Conservation (phyloP, 2,329 filamentous ascomycete species). For the Colletotrichum chrysophilum region DNA sequence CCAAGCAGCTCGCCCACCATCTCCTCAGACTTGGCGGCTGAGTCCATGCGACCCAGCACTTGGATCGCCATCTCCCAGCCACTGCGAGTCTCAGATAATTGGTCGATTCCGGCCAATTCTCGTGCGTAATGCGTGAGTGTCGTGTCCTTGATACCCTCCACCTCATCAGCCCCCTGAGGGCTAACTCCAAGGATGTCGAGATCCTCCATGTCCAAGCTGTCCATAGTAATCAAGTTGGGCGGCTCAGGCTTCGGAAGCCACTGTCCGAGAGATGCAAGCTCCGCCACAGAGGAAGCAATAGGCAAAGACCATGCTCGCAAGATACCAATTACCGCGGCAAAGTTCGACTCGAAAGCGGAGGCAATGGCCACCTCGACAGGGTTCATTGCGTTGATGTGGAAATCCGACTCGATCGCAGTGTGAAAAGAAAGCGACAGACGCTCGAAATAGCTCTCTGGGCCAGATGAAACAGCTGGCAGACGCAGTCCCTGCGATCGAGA, state of each 20-base stretch:
- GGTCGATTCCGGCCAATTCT: constrained; percentile 62
- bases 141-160: constrained; percentile 77
- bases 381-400: constrained; percentile 78
- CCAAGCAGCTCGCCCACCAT: constrained; percentile 76
- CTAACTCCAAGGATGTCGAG: constrained; percentile 80
- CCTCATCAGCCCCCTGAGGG: constrained; percentile 60
- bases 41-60: constrained; percentile 81
- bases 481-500: constrained; percentile 44
- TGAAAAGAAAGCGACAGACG: constrained; percentile 76
- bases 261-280: constrained; percentile 81
- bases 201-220: constrained; percentile 81
- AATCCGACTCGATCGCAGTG: constrained; percentile 70
- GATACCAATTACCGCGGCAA: constrained; percentile 76
- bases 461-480: constrained; percentile 46
- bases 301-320: constrained; percentile 82
- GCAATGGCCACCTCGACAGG: constrained; percentile 82
- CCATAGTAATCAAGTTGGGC: constrained; percentile 59
- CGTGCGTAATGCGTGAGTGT: constrained; percentile 79
- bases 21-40: constrained; percentile 71
- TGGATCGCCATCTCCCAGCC: constrained; percentile 92
- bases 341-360: constrained; percentile 81
- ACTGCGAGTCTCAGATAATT: constrained; percentile 57
- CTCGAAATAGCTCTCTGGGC: constrained; percentile 73
- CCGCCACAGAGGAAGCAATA: constrained; percentile 77
- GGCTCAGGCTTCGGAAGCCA: constrained; percentile 74